phyloP scores from a whole-genome alignment of 2,329 filamentous ascomycete species.

The Cercospora berteroae region DNA sequence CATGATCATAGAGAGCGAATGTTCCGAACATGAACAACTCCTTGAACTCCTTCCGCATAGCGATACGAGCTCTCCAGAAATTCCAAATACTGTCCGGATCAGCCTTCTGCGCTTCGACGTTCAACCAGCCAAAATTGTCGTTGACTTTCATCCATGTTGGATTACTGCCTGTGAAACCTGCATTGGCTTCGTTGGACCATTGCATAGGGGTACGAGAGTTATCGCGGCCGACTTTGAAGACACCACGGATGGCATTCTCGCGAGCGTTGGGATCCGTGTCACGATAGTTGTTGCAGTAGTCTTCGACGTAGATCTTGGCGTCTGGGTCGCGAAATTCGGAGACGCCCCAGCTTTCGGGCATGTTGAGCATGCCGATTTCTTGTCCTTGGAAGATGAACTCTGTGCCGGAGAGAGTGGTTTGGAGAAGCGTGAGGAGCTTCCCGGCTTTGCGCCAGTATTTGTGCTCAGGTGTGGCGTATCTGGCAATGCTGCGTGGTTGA shows the following conservation, averaged over 20 bases:
- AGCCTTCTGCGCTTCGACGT: conserved; percentile 56
- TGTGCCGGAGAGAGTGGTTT: conserved; percentile 60
- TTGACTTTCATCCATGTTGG: conserved; percentile 71
- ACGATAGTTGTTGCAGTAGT: conserved; percentile 64
- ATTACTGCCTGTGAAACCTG: conserved; percentile 59
- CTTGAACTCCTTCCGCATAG: conserved; percentile 58
- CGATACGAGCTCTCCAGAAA: conserved; percentile 56
- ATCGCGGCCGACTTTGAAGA: conserved; percentile 63
- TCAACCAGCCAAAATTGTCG: conserved; percentile 61
- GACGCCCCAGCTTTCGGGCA: conserved; percentile 56
- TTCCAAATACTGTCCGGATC: conserved; percentile 55
- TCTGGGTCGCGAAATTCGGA: conserved; percentile 27
- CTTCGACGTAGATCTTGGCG: conserved; percentile 44
- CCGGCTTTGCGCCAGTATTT: conserved; percentile 49
- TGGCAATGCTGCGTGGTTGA: conserved; percentile 58
- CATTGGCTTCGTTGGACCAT: conserved; percentile 61
- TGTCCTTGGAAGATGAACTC: conserved; percentile 69
- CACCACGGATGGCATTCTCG: conserved; percentile 46
- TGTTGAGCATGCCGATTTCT: conserved; percentile 66
- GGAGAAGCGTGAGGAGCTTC: conserved; percentile 60
- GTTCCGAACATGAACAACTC: conserved; percentile 67
- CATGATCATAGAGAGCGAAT: conserved; percentile 55
- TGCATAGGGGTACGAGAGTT: conserved; percentile 71
- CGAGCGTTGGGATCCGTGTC: conserved; percentile 29
- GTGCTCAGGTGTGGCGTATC: conserved; percentile 32